These are phyloP conservation scores for Aspergillus sp. DNA, from an alignment of 2,329 filamentous ascomycete species.

Conservation along the genomic window DNA sequence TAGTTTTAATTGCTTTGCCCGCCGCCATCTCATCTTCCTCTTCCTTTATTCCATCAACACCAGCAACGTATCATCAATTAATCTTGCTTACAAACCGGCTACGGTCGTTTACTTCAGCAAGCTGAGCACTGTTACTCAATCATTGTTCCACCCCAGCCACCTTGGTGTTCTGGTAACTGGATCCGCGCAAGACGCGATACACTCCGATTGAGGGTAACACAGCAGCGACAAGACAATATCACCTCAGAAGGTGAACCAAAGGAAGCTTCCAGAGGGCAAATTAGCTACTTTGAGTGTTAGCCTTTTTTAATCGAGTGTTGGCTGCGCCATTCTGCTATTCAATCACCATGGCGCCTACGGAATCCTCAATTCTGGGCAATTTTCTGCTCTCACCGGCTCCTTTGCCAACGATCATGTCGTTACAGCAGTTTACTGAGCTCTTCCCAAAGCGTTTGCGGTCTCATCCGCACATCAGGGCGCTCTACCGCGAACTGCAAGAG, in stretches of 20 bases:
- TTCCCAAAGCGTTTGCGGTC: conserved; percentile 69
- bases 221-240: not conserved
- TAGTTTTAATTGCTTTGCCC: conserved; percentile 2
- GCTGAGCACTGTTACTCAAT: not conserved
- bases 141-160: not conserved
- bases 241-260: not conserved
- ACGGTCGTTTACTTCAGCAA: not conserved
- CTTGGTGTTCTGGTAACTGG: not conserved
- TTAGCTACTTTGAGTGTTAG: too few species aligned
- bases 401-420: conserved; percentile 70
- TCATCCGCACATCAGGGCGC: conserved; percentile 65
- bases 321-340: not conserved
- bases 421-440: conserved; percentile 72
- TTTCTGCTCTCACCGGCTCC: conserved; percentile 77
- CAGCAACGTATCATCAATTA: not conserved
- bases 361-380: conserved; percentile 71
- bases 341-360: conserved; percentile 67
- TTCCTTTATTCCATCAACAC: not conserved
- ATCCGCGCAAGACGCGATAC: conserved; percentile 1
- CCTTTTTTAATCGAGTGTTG: not conserved
- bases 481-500: conserved; percentile 79
- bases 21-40: not conserved
- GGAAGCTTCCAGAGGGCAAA: too few species aligned
- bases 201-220: conserved; percentile 7
- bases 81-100: not conserved